Percentiles rank a stretch among this genome's conserved stretches.
phyloP scores from a whole-genome alignment of 2,329 filamentous ascomycete genomes.

The Aspergillus oerlinghausenensis region DNA sequence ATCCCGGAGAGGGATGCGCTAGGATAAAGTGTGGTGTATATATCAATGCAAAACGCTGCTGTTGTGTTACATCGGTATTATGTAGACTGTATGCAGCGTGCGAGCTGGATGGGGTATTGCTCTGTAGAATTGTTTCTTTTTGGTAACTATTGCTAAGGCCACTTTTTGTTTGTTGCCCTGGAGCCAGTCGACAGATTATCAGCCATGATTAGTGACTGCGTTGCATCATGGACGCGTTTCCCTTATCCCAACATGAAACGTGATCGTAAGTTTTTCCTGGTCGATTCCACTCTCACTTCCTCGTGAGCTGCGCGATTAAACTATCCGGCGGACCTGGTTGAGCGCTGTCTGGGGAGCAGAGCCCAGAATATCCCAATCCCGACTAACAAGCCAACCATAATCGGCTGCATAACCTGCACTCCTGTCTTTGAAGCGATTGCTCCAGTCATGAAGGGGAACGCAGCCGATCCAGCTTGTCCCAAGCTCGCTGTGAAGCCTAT shows the following conservation, averaged over 20 bases:
- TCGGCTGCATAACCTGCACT: constrained; percentile 21
- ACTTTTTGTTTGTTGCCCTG: neutral
- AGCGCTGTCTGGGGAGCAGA: constrained; percentile 11
- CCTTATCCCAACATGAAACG: neutral
- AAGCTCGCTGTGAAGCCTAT: constrained; percentile 21
- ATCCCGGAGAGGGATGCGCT: no score
- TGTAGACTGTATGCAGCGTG: no score
- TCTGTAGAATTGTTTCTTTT: neutral
- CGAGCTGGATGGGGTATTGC: no score
- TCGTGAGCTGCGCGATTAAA: no score
- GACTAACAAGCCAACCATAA: constrained; percentile 19
- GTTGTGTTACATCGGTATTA: no score
- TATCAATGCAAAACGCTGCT: no score
- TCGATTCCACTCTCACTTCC: neutral
- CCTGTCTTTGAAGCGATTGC: constrained; percentile 20
- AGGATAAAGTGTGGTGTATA: no score
- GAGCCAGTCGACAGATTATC: neutral
- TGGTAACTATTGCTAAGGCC: neutral
- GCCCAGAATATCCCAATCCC: constrained; percentile 20
- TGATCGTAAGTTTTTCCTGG: neutral
- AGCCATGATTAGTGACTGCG: no score
- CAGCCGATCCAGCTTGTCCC: constrained; percentile 19
- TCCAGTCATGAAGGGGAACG: constrained; percentile 22
- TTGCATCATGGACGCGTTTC: neutral
- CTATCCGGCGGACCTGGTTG: neutral